phyloP scores from a whole-genome alignment of 805 yeast species.

The Yamadazyma insecticola region DNA sequence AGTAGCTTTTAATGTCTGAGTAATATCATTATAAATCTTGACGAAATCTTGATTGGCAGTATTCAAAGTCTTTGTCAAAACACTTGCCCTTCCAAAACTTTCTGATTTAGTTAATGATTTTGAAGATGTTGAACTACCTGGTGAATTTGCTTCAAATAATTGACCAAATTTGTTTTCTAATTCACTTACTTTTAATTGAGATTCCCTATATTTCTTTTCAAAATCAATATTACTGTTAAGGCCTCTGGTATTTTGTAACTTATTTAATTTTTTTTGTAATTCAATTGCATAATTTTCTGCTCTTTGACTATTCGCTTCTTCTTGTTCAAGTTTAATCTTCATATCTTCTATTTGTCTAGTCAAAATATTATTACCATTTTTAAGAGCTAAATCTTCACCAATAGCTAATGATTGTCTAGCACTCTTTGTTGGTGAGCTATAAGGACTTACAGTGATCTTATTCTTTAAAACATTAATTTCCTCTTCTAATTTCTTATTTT shows the following conservation, averaged over 20 bases:
- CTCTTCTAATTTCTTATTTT: constrained; percentile 44
- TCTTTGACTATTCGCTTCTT: constrained; percentile 45
- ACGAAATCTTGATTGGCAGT: constrained; percentile 41
- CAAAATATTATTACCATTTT: constrained; percentile 13
- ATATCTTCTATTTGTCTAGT: constrained; percentile 45
- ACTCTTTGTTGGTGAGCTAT: constrained; percentile 20
- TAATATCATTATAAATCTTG: constrained; percentile 46
- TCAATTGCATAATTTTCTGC: constrained; percentile 48
- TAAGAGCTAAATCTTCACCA: constrained; percentile 23
- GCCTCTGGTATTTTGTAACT: constrained; percentile 38
- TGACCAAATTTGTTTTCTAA: constrained; percentile 27
- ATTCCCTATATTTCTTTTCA: constrained; percentile 31
- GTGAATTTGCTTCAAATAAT: constrained; percentile 14
- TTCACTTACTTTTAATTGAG: constrained; percentile 28
- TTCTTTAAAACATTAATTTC: constrained; percentile 59
- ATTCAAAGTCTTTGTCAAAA: constrained; percentile 18
- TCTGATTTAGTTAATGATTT: constrained; percentile 25
- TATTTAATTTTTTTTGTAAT: constrained; percentile 38
- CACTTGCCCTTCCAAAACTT: constrained; percentile 24
- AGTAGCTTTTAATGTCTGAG: constrained; percentile 39
- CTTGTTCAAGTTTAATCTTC: constrained; percentile 46
- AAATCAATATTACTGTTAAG: constrained; percentile 28
- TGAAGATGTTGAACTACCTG: constrained; percentile 7
- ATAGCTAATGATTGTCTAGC: constrained; percentile 29
- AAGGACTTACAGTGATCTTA: constrained; percentile 25